Percentiles rank a stretch among this genome's conserved stretches.
phyloP scores from a whole-genome alignment of 208 protist species.

The Novymonas esmeraldas region DNA sequence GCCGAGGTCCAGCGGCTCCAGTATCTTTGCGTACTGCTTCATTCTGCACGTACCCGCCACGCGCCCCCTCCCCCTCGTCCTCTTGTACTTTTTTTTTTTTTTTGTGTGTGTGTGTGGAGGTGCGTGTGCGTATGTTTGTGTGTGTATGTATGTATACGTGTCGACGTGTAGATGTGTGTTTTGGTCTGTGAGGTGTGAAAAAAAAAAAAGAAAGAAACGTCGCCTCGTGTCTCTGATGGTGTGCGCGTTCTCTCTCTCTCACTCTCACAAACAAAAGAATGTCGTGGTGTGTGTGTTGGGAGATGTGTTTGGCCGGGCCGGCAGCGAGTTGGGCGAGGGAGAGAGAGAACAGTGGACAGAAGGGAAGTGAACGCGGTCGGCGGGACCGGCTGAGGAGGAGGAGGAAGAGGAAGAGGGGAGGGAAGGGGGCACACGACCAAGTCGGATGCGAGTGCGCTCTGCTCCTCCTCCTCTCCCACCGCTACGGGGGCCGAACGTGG shows the following conservation, averaged over 20 bases:
- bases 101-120: not conserved
- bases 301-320: not conserved
- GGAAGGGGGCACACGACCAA: too few relatives aligned
- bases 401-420: too few relatives aligned
- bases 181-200: not conserved
- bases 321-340: too few relatives aligned
- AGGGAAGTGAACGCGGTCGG: too few relatives aligned
- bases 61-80: not conserved
- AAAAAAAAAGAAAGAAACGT: slow-evolving; percentile 2
- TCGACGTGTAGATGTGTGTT: not conserved
- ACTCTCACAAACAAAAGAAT: not conserved
- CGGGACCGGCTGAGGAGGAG: too few relatives aligned
- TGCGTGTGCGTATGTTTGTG: not conserved
- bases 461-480: too few relatives aligned
- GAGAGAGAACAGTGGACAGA: too few relatives aligned
- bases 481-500: too few relatives aligned
- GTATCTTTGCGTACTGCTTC: slow-evolving; percentile 33
- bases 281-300: not conserved
- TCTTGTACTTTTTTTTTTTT: not conserved
- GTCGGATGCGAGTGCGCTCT: too few relatives aligned
- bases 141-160: not conserved
- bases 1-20: slow-evolving; percentile 70
- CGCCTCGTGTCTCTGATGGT: not conserved
- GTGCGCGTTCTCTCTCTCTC: not conserved
- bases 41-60: slow-evolving; percentile 4